A percentile compares a stretch with the other conserved stretches of the same genome.
phyloP scores from a whole-genome alignment of 306 rosid genomes.

The Fragaria nilgerrensis region DNA sequence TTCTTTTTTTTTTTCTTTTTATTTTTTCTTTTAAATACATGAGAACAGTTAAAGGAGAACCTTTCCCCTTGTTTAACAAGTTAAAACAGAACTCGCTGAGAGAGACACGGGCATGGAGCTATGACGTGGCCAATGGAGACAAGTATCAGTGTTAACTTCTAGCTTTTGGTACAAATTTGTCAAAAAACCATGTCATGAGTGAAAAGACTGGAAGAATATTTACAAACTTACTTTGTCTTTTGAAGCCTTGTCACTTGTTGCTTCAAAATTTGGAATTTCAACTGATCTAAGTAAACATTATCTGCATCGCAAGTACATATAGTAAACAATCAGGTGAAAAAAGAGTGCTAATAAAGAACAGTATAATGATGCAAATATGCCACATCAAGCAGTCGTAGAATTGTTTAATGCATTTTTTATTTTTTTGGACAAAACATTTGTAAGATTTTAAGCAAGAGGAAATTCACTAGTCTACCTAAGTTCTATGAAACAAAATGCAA shows the following conservation, averaged over 20 bases:
- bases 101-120: neutral
- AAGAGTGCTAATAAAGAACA: neutral
- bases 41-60: neutral
- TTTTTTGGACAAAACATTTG: neutral
- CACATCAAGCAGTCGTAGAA: neutral
- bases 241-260: conserved; percentile 36
- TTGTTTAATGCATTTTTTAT: neutral
- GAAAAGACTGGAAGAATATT: conserved; percentile 12
- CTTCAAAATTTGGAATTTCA: conserved; percentile 55
- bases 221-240: conserved; percentile 48
- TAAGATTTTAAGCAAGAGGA: neutral
- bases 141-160: neutral
- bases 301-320: conserved; percentile 35
- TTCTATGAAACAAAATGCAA: neutral
- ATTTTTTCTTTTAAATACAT: neutral
- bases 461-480: neutral
- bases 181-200: conserved; percentile 6
- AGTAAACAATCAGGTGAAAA: conserved; percentile 14
- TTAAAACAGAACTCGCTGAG: neutral
- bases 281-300: conserved; percentile 53
- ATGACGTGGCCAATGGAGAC: neutral
- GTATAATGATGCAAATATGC: neutral
- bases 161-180: neutral
- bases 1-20: neutral
- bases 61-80: neutral